Evolutionary conservation across 2,329 filamentous ascomycete genomes (phyloP).

Genomic region (Colletotrichum agaves): DNA sequence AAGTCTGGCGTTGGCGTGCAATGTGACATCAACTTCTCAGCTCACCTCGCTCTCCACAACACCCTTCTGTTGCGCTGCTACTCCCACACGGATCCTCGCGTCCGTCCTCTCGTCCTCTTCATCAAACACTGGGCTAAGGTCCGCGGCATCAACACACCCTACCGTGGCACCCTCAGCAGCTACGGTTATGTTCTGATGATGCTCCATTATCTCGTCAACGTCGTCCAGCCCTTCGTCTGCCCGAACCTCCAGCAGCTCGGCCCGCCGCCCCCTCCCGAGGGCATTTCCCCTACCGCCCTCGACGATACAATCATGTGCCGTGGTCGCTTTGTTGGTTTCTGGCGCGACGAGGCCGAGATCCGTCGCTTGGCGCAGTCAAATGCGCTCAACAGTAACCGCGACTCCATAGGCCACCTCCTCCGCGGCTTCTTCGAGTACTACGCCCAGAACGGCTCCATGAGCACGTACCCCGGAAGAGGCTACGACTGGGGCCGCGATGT

Average conservation of each 20-base stretch:
- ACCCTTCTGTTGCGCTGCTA: slow-evolving; percentile 86
- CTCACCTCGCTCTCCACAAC: slow-evolving; percentile 85
- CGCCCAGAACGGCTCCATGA: slow-evolving; percentile 68
- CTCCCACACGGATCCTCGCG: slow-evolving; percentile 79
- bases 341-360: slow-evolving; percentile 79
- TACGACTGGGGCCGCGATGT: slow-evolving; percentile 88
- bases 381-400: slow-evolving; percentile 73
- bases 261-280: slow-evolving; percentile 52
- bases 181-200: slow-evolving; percentile 96
- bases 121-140: slow-evolving; percentile 91
- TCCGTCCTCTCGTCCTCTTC: slow-evolving; percentile 83
- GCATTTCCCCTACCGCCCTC: slow-evolving; percentile 42
- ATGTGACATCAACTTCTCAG: slow-evolving; percentile 93
- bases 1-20: slow-evolving; percentile 82
- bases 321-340: slow-evolving; percentile 80
- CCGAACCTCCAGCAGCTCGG: slow-evolving; percentile 80
- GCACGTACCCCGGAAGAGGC: slow-evolving; percentile 59
- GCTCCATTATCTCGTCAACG: slow-evolving; percentile 87
- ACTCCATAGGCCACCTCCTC: slow-evolving; percentile 77
- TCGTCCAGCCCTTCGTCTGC: slow-evolving; percentile 82
- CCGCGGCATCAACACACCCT: slow-evolving; percentile 86
- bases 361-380: slow-evolving; percentile 65
- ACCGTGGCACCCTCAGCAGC: slow-evolving; percentile 85
- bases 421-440: slow-evolving; percentile 92
- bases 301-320: slow-evolving; percentile 62